Percentiles rank a stretch among this genome's conserved stretches.
Evolutionary conservation across 176 grass and related monocot species (phyloP).

Genomic region (Echinochloa phyllopogon): DNA sequence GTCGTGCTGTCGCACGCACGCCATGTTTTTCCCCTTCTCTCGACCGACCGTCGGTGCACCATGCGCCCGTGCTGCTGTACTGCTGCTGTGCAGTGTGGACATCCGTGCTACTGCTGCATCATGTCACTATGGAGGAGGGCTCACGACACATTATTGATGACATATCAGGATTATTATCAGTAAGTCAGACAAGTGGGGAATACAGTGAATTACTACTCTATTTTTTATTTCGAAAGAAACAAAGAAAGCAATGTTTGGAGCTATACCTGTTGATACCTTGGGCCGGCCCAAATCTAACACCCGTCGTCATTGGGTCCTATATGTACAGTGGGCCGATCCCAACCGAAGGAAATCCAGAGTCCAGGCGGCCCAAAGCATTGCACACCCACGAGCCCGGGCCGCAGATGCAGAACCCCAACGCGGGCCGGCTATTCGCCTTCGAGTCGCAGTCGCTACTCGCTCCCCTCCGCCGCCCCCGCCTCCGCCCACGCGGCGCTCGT

Average conservation of each 20-base stretch:
- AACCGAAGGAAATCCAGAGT: background rate
- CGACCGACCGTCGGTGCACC: constrained; percentile 1
- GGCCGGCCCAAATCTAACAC: background rate
- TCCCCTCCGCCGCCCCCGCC: background rate
- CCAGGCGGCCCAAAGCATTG: background rate
- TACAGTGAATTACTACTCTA: background rate
- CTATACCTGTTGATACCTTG: background rate
- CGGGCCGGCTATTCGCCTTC: no score
- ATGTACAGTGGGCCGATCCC: no score
- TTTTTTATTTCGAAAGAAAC: background rate
- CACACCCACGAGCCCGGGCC: no score
- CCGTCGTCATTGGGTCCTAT: no score
- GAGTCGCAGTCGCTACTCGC: no score
- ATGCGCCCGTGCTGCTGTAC: background rate
- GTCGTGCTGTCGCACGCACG: background rate
- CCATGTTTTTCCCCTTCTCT: background rate
- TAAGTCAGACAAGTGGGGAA: background rate
- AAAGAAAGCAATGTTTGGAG: background rate
- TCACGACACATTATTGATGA: background rate
- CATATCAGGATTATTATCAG: background rate
- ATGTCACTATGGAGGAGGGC: background rate
- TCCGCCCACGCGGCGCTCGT: no score
- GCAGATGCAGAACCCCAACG: no score
- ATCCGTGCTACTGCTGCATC: background rate
- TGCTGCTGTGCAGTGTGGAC: background rate